Percentiles rank a stretch among this genome's conserved stretches.
These are phyloP conservation scores for Vanilla planifolia DNA, from an alignment of 106 monocot species.

Conservation along the genomic window DNA sequence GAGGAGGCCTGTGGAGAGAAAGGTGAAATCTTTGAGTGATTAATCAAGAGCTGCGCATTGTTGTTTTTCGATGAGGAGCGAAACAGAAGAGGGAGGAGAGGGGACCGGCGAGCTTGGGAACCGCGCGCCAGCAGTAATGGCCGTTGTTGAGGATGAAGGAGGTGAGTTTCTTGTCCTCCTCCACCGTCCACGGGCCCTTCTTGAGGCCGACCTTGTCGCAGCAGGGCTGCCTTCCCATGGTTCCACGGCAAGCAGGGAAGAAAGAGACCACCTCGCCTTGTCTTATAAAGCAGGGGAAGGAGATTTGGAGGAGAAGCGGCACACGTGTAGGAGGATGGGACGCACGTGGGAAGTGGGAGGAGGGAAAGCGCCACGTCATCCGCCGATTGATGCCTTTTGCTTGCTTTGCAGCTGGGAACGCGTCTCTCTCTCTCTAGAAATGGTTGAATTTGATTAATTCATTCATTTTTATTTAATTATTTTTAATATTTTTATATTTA, in stretches of 20 bases:
- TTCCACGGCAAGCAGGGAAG: neutral
- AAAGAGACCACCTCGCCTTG: neutral
- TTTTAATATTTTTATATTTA: too few species aligned
- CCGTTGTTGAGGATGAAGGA: slow-evolving; percentile 43
- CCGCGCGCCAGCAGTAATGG: slow-evolving; percentile 46
- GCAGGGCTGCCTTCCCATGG: slow-evolving; percentile 50
- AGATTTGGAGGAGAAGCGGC: neutral
- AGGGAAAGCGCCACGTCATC: neutral
- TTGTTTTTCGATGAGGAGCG: too few species aligned
- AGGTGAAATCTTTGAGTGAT: too few species aligned
- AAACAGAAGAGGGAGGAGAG: neutral
- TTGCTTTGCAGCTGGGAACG: neutral
- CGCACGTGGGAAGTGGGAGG: slow-evolving; percentile 5
- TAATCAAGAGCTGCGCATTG: too few species aligned
- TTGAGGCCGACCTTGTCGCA: slow-evolving; percentile 51
- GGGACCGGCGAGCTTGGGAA: slow-evolving; percentile 45
- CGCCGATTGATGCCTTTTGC: neutral
- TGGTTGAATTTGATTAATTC: too few species aligned
- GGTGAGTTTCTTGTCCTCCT: slow-evolving; percentile 40
- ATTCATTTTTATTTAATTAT: too few species aligned
- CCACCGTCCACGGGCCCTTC: slow-evolving; percentile 49
- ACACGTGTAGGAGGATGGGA: slow-evolving; percentile 1
- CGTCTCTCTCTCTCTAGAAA: too few species aligned
- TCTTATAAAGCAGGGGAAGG: neutral
- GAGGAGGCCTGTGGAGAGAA: slow-evolving; percentile 10